phyloP scores from a whole-genome alignment of 768 basidiomycete species.

The Tephrocybe sp. region DNA sequence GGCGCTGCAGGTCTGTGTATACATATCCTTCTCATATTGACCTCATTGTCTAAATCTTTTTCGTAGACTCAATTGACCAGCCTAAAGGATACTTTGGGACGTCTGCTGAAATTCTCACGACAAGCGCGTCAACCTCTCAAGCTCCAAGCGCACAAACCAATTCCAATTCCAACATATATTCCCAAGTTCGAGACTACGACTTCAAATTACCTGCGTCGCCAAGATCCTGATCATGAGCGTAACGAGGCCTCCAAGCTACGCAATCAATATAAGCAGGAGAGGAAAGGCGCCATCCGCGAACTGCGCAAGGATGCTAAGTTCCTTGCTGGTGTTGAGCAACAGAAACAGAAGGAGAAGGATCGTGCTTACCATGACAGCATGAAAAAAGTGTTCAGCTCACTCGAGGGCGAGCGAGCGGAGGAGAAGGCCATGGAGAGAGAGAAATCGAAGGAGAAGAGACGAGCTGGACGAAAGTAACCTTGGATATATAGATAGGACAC shows the following conservation, averaged over 20 bases:
- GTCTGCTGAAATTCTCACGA: slow-evolving; percentile 71
- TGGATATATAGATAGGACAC: too few relatives aligned
- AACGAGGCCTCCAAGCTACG: slow-evolving; percentile 86
- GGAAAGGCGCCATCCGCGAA: slow-evolving; percentile 95
- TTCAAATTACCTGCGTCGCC: slow-evolving; percentile 73
- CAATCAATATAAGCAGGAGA: slow-evolving; percentile 89
- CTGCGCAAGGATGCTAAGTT: slow-evolving; percentile 94
- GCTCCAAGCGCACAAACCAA: slow-evolving; percentile 93
- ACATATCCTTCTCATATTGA: slow-evolving; percentile 3
- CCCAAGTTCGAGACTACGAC: slow-evolving; percentile 87
- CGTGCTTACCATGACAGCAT: slow-evolving; percentile 75
- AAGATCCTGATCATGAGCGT: slow-evolving; percentile 92
- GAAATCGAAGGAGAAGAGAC: slow-evolving; percentile 73
- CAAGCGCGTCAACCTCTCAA: slow-evolving; percentile 76
- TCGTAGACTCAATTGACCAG: slow-evolving; percentile 47
- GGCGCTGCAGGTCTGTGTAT: slow-evolving; percentile 51
- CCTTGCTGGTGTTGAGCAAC: slow-evolving; percentile 85
- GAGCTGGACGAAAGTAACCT: slow-evolving; percentile 77
- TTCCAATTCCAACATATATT: slow-evolving; percentile 90
- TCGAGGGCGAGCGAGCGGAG: slow-evolving; percentile 90
- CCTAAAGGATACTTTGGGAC: slow-evolving; percentile 48
- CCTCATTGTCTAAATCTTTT: slow-evolving; percentile 9
- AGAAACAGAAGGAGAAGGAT: slow-evolving; percentile 86
- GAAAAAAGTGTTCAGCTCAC: slow-evolving; percentile 74
- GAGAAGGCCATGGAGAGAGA: slow-evolving; percentile 90